These are phyloP conservation scores for Macrotyloma uniflorum DNA, from an alignment of 306 rosid genomes.

Conservation along the genomic window DNA sequence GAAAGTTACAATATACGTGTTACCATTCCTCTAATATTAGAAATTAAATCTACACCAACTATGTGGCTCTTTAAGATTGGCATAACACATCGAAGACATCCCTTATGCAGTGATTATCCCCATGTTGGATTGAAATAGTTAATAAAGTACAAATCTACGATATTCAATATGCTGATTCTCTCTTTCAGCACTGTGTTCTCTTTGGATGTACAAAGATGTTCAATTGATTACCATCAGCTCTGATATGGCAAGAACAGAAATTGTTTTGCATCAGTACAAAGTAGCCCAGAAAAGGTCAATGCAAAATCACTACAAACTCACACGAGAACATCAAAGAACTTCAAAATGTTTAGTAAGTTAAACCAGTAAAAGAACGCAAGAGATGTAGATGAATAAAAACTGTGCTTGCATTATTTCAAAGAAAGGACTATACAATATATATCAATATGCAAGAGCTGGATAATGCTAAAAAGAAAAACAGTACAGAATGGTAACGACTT, in stretches of 20 bases:
- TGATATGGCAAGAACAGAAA: constrained; percentile 4
- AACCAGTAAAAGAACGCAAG: too few species aligned
- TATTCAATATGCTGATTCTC: neutral
- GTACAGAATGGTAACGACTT: too few species aligned
- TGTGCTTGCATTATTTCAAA: too few species aligned
- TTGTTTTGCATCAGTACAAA: constrained; percentile 20
- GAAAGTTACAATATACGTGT: neutral
- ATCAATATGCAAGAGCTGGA: too few species aligned
- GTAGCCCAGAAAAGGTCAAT: neutral
- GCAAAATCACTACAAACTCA: neutral
- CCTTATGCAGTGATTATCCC: neutral
- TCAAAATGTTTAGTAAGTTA: constrained; percentile 29
- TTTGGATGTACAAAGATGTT: constrained; percentile 1
- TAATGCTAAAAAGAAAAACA: too few species aligned
- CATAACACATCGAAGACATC: neutral
- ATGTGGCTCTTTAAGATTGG: neutral
- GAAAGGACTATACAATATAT: too few species aligned
- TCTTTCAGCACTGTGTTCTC: neutral
- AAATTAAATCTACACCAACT: neutral
- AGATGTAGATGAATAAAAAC: too few species aligned
- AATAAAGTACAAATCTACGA: neutral
- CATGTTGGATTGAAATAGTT: neutral
- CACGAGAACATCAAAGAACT: constrained; percentile 9
- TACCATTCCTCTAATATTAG: neutral
- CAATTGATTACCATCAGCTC: neutral